Base-by-base conservation (phyloP, 2,329 filamentous ascomycete species). In the Paraphaeosphaeria minitans region DNA sequence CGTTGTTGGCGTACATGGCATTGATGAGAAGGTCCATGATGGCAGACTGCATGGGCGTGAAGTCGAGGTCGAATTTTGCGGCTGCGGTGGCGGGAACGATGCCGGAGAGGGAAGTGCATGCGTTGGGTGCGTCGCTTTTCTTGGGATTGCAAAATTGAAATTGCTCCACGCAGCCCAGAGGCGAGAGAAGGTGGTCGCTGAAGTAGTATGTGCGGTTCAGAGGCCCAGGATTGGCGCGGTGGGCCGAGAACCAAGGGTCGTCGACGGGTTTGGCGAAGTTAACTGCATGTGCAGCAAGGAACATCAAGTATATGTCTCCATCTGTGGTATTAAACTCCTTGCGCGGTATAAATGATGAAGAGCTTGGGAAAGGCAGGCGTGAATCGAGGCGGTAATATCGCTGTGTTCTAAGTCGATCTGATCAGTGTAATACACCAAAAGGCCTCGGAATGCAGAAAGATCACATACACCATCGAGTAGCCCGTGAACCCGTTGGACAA, bases 181-280 rank as follows among this genome's bases (percentile, higher is more conserved):
- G 57, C 33, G n/a, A 42, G 19, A 48, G 45, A 21, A 56, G 47
- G 42, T 59, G 51, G 27, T 59, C 57, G 14, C 46, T 35, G 35
- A 47, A 42, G 33, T 46, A 53, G 42, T 50, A 37, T 29, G 53
- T 53, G 24, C 51, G 51, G 24, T 53, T 53, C 8, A 31, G 2
- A 6, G 27, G 27, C 12, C 39, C 41, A 4, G 51, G 16, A n/a
- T 21, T 45, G n/a, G 41, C 4, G n/a, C 51, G 33, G 39, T 59
- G 57, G 9, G 57, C 57, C 1, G 57, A 59, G 22, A 59, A 59
- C 57, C 57, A 59, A 12, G 57, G 57, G 47, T 59, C 57, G n/a
- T 56, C 53, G 41, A 41, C 47, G 22, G 57, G 57, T n/a, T 31
- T 43, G 35, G 52, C 37, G 33, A 59, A 56, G 31, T 42, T 24